Evolutionary conservation across 2,329 filamentous ascomycete species (phyloP).

Genomic region (Calonectria leucothoes): DNA sequence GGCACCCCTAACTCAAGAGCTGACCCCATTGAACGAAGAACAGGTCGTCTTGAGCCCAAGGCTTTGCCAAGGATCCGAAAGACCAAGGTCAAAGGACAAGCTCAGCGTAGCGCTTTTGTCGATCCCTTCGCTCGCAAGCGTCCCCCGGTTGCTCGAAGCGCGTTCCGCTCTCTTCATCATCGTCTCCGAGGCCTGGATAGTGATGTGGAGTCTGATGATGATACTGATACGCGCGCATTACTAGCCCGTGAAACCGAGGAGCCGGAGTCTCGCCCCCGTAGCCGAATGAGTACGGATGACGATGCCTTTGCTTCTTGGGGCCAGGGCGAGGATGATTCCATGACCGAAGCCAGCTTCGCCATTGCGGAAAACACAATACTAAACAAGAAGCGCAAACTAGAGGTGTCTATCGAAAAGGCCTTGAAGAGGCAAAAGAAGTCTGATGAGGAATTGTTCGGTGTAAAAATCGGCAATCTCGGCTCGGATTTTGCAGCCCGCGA

Average conservation of each 20-base stretch:
- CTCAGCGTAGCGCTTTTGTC: conserved; percentile 72
- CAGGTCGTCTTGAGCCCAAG: conserved; percentile 66
- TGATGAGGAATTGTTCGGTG: conserved; percentile 81
- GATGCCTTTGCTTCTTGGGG: conserved; percentile 61
- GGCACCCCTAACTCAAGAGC: conserved; percentile 75
- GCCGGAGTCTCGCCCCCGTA: conserved; percentile 83
- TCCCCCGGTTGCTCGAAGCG: conserved; percentile 66
- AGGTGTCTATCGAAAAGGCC: conserved; percentile 72
- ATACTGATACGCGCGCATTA: conserved; percentile 66
- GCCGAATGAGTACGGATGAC: conserved; percentile 75
- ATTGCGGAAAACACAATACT: conserved; percentile 65
- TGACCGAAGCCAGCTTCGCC: conserved; percentile 79
- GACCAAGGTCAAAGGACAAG: conserved; percentile 63
- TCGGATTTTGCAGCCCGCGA: conserved; percentile 59
- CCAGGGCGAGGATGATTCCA: conserved; percentile 70
- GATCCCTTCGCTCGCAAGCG: conserved; percentile 75
- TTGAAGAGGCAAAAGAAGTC: conserved; percentile 85
- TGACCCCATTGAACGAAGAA: conserved; percentile 71
- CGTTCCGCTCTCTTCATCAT: conserved; percentile 85
- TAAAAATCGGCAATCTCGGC: conserved; percentile 67
- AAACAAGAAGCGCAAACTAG: conserved; percentile 79
- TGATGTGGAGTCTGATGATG: conserved; percentile 91
- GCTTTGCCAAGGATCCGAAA: conserved; percentile 82
- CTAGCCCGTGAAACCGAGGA: conserved; percentile 85
- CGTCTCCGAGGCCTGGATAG: conserved; percentile 69